Conservation (phyloP, 208 protist genomes). For the Jaenimonas drosophilae region DNA sequence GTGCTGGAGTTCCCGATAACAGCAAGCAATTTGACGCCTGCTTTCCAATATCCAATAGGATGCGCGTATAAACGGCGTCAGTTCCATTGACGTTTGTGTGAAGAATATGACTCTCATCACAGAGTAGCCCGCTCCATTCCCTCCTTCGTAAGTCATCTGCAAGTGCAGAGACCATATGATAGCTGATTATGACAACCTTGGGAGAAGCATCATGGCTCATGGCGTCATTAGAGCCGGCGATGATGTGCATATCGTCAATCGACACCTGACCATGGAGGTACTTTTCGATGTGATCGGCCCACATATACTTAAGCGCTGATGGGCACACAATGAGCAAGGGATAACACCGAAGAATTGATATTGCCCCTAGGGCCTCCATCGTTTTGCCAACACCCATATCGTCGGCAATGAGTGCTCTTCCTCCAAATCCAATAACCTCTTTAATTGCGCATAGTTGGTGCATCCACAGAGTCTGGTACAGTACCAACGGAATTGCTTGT, state of each 20-base stretch:
- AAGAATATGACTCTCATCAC: slow-evolving; percentile 77
- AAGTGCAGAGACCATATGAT: slow-evolving; percentile 67
- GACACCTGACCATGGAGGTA: slow-evolving; percentile 51
- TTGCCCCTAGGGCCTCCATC: slow-evolving; percentile 45
- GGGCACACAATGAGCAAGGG: slow-evolving; percentile 72
- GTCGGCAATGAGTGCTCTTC: slow-evolving; percentile 55
- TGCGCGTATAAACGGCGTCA: slow-evolving; percentile 62
- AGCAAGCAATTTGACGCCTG: slow-evolving; percentile 43
- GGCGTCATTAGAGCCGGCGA: slow-evolving; percentile 52
- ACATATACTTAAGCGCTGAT: slow-evolving; percentile 64
- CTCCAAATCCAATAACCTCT: slow-evolving; percentile 29
- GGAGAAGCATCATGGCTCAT: slow-evolving; percentile 16
- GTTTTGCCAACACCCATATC: slow-evolving; percentile 87
- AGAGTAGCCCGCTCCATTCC: slow-evolving; percentile 42
- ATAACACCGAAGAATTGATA: slow-evolving; percentile 46
- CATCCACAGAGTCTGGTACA: slow-evolving; percentile 14
- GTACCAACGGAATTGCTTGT: neutral
- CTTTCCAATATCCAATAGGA: slow-evolving; percentile 26
- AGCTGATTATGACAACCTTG: slow-evolving; percentile 71
- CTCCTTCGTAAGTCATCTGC: slow-evolving; percentile 18
- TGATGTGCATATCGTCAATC: slow-evolving; percentile 60
- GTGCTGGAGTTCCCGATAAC: slow-evolving; percentile 58
- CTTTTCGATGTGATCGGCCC: slow-evolving; percentile 72
- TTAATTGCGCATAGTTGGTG: slow-evolving; percentile 63
- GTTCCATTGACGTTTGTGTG: slow-evolving; percentile 45